Evolutionary conservation across 1,139 yeast species (phyloP).

Genomic region (Trichomonascaceae sp.): DNA sequence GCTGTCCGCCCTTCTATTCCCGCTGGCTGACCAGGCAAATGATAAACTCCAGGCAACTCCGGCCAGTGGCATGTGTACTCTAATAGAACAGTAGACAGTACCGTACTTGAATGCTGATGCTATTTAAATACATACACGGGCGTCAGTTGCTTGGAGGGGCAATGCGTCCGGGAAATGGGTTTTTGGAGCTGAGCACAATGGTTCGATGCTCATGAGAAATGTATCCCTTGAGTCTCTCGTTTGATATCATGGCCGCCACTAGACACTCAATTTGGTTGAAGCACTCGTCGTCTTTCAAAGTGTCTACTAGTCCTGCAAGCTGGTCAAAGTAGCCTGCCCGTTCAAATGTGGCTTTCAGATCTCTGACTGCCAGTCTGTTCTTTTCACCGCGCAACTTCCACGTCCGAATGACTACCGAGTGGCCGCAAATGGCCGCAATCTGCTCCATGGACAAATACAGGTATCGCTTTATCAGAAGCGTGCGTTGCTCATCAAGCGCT

Average conservation of each 20-base stretch:
- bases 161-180: slow-evolving; percentile 41
- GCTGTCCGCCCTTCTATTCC: too few relatives aligned
- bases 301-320: slow-evolving; percentile 6
- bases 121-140: too few relatives aligned
- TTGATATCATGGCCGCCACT: slow-evolving; percentile 52
- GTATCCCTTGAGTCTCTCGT: slow-evolving; percentile 66
- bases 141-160: too few relatives aligned
- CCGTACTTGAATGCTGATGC: too few relatives aligned
- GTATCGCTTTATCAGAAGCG: slow-evolving; percentile 42
- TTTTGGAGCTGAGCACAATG: slow-evolving; percentile 61
- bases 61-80: too few relatives aligned
- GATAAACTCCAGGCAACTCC: too few relatives aligned
- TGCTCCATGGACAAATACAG: slow-evolving; percentile 50
- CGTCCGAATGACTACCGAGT: slow-evolving; percentile 40
- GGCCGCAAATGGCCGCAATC: slow-evolving; percentile 38
- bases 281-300: slow-evolving; percentile 32
- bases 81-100: too few relatives aligned
- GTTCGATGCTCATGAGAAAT: slow-evolving; percentile 63
- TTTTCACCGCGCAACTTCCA: slow-evolving; percentile 26
- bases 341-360: slow-evolving; percentile 37
- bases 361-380: slow-evolving; percentile 35
- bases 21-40: too few relatives aligned
- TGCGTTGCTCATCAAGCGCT: slow-evolving; percentile 33
- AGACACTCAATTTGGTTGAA: too few relatives aligned
- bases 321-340: slow-evolving; percentile 16